Evolutionary conservation across 768 basidiomycete genomes (phyloP), one percentile per base, ranked within the genome.

Genomic region (Leccinum variicolor): DNA sequence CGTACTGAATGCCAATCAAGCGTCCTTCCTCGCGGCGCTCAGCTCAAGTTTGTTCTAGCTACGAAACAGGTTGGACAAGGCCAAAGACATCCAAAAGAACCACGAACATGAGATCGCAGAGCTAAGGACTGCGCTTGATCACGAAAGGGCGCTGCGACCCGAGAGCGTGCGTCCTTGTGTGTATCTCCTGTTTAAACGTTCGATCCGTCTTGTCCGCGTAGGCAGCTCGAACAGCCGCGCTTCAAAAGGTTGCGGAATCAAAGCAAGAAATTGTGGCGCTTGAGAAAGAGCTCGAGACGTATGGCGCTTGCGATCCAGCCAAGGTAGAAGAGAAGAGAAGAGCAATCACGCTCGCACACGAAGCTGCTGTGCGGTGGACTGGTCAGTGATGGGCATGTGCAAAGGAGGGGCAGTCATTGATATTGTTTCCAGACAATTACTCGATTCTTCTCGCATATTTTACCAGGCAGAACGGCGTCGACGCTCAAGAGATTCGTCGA

Each of bases 311-410:
- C 54, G 92, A 97, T 73, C 94, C 94, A 0, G 81, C 77, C 47
- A 89, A 85, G 71, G 79, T 94, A 21, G 89, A 94, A 66, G 85
- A 88, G 68, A 89, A 86, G 69, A 84, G 80, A 51, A 75, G 89
- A 49, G 92, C 87, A 0, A 79, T 84, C 10, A 79, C 82, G 52
- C 77, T 94, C 14, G 92, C 90, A 3, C 90, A 88, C 60, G 92
- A 96, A 67, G 93, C 92, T 13, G 83, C 88, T 13, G 69, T 87
- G 23, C 84, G 92, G 14, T 94, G 93, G 90, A 98, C 94, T 34
- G 94, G 94, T 95, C 62, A 56, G 84, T 73, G 33, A 23, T 46
- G 28, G 3, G 34, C 3, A 33, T 29, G n/a, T 23, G n/a, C 29
- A n/a, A 11, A 14, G 23, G 41, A 28, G 45, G 21, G 36, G 54